These are phyloP conservation scores for Colletotrichum spaethianum DNA, from an alignment of 2,329 filamentous ascomycete genomes.

Conservation along the genomic window DNA sequence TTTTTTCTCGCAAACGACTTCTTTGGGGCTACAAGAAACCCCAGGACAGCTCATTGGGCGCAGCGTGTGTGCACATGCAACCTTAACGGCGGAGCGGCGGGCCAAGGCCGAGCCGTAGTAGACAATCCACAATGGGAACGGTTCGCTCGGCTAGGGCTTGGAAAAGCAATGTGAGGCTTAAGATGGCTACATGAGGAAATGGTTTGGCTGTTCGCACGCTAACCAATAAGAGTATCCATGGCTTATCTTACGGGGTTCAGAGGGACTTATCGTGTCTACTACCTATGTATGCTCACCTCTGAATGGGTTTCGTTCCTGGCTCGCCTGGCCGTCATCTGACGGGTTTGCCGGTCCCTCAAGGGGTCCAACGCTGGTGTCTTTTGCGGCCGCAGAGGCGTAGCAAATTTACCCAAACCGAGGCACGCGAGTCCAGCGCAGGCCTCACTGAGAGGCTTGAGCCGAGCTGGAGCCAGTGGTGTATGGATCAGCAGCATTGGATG, in stretches of 20 bases:
- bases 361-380: neutral
- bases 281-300: neutral
- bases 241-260: neutral
- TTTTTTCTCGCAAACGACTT: neutral
- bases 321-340: too few relatives aligned
- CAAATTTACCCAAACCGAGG: slow-evolving; percentile 8
- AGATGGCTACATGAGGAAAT: neutral
- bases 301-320: too few relatives aligned
- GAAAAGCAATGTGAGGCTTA: slow-evolving; percentile 32
- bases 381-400: neutral
- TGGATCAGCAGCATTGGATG: slow-evolving; percentile 10
- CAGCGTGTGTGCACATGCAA: slow-evolving; percentile 26
- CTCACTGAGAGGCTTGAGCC: slow-evolving; percentile 12
- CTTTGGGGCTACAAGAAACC: neutral
- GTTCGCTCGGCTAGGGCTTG: neutral
- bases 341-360: neutral
- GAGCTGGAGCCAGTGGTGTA: neutral
- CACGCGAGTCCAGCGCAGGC: slow-evolving; percentile 4
- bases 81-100: slow-evolving; percentile 32
- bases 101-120: slow-evolving; percentile 21
- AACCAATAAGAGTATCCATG: neutral
- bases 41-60: slow-evolving; percentile 1
- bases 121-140: neutral
- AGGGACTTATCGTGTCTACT: neutral
- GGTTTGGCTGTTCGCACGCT: neutral